Conservation (phyloP, 2,329 filamentous ascomycete species). For the Trichoderma atrobrunneum region DNA sequence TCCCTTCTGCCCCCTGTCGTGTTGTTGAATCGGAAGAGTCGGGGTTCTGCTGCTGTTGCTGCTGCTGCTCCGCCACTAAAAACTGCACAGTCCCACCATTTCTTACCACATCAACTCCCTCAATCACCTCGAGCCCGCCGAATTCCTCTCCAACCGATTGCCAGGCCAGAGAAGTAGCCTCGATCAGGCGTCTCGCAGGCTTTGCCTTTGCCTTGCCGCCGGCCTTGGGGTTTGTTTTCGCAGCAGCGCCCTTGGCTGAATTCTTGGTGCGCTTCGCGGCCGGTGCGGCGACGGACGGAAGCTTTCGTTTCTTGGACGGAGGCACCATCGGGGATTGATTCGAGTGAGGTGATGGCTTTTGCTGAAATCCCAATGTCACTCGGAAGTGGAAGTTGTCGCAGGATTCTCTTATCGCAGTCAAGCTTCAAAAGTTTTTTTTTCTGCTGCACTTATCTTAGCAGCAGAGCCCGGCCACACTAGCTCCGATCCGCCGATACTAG, state of each 20-base stretch:
- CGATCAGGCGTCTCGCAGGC: constrained; percentile 34
- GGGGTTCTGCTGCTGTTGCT: constrained; percentile 14
- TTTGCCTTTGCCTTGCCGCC: constrained; percentile 21
- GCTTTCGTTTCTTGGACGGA: constrained; percentile 40
- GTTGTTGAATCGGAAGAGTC: constrained; percentile 24
- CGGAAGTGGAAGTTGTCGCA: neutral
- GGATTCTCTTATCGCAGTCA: neutral
- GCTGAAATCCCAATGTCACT: neutral
- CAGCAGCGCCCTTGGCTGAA: constrained; percentile 16
- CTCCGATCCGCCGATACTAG: constrained; percentile 6
- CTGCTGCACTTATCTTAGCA: neutral
- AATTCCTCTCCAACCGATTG: constrained; percentile 89
- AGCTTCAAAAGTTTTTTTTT: constrained; percentile 14
- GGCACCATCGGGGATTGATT: constrained; percentile 30
- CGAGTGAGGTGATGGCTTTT: neutral
- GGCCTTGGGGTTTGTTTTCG: constrained; percentile 17
- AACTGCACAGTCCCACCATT: constrained; percentile 59
- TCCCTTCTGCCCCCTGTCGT: neutral
- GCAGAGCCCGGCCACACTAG: constrained; percentile 1
- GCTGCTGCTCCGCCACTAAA: constrained; percentile 37
- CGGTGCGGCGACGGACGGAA: constrained; percentile 32
- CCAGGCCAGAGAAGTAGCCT: constrained; percentile 54
- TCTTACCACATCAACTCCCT: constrained; percentile 81
- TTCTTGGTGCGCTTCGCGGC: constrained; percentile 38
- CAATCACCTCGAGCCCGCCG: constrained; percentile 85